These are phyloP conservation scores for Themeda triandra DNA, from an alignment of 176 grass and related monocot species.

Conservation along the genomic window DNA sequence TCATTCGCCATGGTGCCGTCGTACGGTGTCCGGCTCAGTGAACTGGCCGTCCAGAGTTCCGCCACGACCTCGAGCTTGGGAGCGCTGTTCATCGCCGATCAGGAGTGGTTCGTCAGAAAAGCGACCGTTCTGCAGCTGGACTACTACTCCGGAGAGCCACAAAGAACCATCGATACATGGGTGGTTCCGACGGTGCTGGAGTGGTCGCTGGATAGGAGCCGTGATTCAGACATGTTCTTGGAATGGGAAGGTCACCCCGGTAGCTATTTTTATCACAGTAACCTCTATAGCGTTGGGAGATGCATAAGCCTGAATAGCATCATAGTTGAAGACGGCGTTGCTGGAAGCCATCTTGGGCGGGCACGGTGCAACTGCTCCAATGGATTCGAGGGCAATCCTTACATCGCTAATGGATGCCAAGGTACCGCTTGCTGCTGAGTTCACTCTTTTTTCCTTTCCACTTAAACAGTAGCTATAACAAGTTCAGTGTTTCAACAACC, in stretches of 20 bases:
- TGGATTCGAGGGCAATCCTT: conserved; percentile 9
- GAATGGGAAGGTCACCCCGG: fast-evolving
- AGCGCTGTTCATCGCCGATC: neutral
- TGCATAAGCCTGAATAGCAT: neutral
- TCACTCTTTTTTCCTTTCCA: no score
- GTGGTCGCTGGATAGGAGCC: neutral
- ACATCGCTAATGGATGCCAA: conserved; percentile 12
- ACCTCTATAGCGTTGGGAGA: neutral
- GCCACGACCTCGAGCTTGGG: neutral
- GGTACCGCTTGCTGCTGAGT: neutral
- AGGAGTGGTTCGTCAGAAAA: neutral
- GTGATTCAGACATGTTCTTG: neutral
- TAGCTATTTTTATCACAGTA: no score
- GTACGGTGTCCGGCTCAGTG: neutral
- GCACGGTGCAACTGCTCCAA: neutral
- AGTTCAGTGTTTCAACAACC: no score
- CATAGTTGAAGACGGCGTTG: neutral
- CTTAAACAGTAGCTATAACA: no score
- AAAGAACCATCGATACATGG: neutral
- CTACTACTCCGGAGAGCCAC: neutral
- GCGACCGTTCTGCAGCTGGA: neutral
- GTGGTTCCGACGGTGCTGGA: neutral
- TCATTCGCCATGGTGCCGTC: neutral
- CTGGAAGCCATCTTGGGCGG: neutral
- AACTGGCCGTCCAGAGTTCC: neutral